These are phyloP conservation scores for Phyllostachys edulis DNA, from an alignment of 176 grass and related monocot species.

Conservation along the genomic window DNA sequence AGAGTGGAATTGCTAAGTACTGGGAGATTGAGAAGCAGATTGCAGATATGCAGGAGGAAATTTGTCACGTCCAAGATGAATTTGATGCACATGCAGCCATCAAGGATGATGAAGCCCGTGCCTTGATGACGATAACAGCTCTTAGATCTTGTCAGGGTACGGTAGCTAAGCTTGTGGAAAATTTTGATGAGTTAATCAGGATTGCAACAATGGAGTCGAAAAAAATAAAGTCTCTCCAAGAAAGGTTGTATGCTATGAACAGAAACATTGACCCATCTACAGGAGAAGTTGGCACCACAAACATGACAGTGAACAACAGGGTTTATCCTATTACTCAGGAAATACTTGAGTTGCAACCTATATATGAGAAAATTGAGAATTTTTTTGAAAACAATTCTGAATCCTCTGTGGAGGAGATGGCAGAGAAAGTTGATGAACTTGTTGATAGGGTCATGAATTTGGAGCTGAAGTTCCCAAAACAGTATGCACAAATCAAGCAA, in stretches of 20 bases:
- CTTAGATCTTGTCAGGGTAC: constrained; percentile 71
- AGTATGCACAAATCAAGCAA: constrained; percentile 57
- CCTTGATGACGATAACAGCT: constrained; percentile 66
- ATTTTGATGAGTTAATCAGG: constrained; percentile 42
- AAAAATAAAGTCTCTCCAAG: constrained; percentile 46
- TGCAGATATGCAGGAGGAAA: constrained; percentile 56
- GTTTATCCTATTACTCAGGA: constrained; percentile 23
- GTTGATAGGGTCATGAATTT: constrained; percentile 70
- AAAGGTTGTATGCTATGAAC: constrained; percentile 50
- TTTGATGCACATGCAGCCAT: constrained; percentile 54
- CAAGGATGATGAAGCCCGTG: constrained; percentile 60
- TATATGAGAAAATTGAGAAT: constrained; percentile 58
- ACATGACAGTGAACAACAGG: background rate
- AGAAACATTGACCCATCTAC: constrained; percentile 11
- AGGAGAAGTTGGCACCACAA: constrained; percentile 1
- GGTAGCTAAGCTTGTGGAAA: constrained; percentile 48
- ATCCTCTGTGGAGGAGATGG: constrained; percentile 58
- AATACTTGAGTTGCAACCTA: constrained; percentile 55
- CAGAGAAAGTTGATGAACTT: constrained; percentile 74
- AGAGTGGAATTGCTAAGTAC: constrained; percentile 59
- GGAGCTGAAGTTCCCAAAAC: constrained; percentile 64
- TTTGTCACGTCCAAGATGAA: constrained; percentile 61
- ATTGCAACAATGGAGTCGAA: constrained; percentile 44
- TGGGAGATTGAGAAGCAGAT: constrained; percentile 77
- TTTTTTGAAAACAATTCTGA: constrained; percentile 64